These are phyloP conservation scores for Ramaria sp. DNA, from an alignment of 768 basidiomycete genomes.

Conservation along the genomic window DNA sequence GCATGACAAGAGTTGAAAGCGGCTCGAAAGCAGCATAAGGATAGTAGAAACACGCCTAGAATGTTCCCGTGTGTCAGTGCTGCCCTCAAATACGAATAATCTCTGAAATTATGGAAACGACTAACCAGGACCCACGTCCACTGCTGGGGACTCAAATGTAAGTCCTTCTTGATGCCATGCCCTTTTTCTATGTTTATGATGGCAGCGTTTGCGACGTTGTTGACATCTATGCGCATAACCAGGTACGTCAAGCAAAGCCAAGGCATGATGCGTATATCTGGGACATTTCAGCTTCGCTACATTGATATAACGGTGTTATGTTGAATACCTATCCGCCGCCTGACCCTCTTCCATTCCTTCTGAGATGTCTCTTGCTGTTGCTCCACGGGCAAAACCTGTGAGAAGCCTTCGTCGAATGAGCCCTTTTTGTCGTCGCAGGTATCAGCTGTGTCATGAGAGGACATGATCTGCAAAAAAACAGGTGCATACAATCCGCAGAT, in stretches of 20 bases:
- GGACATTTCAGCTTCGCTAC: neutral
- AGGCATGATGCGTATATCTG: constrained; percentile 9
- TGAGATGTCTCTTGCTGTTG: neutral
- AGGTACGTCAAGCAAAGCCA: constrained; percentile 14
- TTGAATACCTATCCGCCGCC: neutral
- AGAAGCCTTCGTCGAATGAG: neutral
- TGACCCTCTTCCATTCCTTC: neutral
- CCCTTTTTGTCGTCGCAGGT: neutral
- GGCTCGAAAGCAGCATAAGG: constrained; percentile 10
- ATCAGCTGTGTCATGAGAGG: neutral
- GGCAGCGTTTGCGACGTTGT: constrained; percentile 15
- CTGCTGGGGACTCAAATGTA: constrained; percentile 14
- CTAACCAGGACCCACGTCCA: constrained; percentile 15
- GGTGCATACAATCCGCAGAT: too few relatives aligned
- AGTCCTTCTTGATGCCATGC: constrained; percentile 14
- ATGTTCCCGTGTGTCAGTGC: neutral
- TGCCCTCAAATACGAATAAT: neutral
- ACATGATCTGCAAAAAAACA: neutral
- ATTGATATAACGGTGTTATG: neutral
- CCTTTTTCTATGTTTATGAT: constrained; percentile 16
- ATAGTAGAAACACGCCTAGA: constrained; percentile 15
- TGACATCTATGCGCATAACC: constrained; percentile 17
- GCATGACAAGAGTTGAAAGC: neutral
- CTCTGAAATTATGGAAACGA: neutral
- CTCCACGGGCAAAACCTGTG: neutral